Evolutionary conservation across 2,329 filamentous ascomycete genomes (phyloP).

Genomic region (Trichoderma sp.): DNA sequence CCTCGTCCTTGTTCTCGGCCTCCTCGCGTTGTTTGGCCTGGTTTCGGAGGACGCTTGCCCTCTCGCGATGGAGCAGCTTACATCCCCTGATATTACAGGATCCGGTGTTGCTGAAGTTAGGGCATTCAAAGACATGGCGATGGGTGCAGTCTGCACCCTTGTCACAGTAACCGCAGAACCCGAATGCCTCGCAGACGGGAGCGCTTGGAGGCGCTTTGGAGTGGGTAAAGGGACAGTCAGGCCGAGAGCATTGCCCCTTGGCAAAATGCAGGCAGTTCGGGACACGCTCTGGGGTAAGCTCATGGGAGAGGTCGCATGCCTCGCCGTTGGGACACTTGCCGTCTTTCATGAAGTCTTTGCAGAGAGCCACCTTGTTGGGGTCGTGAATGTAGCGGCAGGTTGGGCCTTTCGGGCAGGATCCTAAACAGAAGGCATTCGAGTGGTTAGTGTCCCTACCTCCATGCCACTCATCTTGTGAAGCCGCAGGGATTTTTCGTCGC

Average conservation of each 20-base stretch:
- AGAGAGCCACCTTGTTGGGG: slow-evolving; percentile 81
- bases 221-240: slow-evolving; percentile 85
- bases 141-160: slow-evolving; percentile 76
- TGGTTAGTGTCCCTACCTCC: slow-evolving; percentile 49
- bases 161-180: slow-evolving; percentile 83
- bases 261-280: slow-evolving; percentile 89
- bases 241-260: slow-evolving; percentile 85
- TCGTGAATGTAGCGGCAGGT: slow-evolving; percentile 83
- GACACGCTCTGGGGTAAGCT: slow-evolving; percentile 77
- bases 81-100: slow-evolving; percentile 79
- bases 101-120: slow-evolving; percentile 90
- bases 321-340: slow-evolving; percentile 76
- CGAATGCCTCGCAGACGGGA: slow-evolving; percentile 82
- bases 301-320: slow-evolving; percentile 88
- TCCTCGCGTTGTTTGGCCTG: slow-evolving; percentile 60
- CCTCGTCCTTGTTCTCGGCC: slow-evolving; percentile 50
- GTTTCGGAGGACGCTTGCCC: slow-evolving; percentile 77
- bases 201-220: slow-evolving; percentile 75
- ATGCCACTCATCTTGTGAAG: slow-evolving; percentile 41
- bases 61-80: slow-evolving; percentile 83
- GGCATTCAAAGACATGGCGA: slow-evolving; percentile 90
- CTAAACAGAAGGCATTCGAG: slow-evolving; percentile 52
- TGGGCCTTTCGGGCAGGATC: slow-evolving; percentile 81
- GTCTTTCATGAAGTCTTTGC: slow-evolving; percentile 82
- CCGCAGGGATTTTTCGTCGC: slow-evolving; percentile 30